phyloP scores from a whole-genome alignment of 1,284 basidiomycete species.

The Pseudozyma thailandica region DNA sequence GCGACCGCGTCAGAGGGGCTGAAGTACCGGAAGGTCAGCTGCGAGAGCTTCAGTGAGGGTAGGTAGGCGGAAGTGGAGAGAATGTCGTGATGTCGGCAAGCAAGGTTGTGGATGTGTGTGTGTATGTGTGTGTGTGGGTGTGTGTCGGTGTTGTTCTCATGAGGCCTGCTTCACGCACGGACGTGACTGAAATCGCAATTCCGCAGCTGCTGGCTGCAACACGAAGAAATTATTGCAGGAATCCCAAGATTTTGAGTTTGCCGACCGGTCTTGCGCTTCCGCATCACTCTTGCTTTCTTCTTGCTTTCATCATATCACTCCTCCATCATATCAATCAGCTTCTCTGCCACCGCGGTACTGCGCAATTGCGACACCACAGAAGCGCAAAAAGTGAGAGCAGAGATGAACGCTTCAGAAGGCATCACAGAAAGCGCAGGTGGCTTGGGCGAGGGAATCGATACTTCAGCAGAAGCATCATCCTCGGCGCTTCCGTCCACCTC shows the following conservation, averaged over 20 bases:
- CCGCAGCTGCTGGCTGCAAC: background rate
- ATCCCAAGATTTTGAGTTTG: slow-evolving; percentile 1
- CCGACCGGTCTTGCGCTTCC: too few relatives aligned
- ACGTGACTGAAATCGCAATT: slow-evolving; percentile 19
- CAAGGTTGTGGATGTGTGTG: slow-evolving; percentile 2
- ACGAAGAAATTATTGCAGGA: slow-evolving; percentile 6
- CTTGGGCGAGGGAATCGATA: background rate
- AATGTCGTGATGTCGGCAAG: slow-evolving; percentile 1
- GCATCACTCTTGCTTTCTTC: slow-evolving; percentile 2
- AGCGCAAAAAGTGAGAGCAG: background rate
- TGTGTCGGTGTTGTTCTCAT: slow-evolving; percentile 25
- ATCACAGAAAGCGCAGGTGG: background rate
- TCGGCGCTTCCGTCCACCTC: slow-evolving; percentile 20
- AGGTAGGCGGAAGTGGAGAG: background rate
- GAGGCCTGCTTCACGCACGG: slow-evolving; percentile 35
- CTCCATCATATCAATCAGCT: background rate
- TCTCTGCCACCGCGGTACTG: background rate
- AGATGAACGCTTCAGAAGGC: slow-evolving; percentile 16
- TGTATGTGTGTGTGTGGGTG: background rate
- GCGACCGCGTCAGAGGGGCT: too few relatives aligned
- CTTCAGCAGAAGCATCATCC: slow-evolving; percentile 11
- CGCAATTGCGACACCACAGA: background rate
- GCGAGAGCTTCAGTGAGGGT: background rate
- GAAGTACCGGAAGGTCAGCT: too few relatives aligned
- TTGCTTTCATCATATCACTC: background rate